phyloP scores from a whole-genome alignment of 805 yeast genomes.

The Lachancea sp. region DNA sequence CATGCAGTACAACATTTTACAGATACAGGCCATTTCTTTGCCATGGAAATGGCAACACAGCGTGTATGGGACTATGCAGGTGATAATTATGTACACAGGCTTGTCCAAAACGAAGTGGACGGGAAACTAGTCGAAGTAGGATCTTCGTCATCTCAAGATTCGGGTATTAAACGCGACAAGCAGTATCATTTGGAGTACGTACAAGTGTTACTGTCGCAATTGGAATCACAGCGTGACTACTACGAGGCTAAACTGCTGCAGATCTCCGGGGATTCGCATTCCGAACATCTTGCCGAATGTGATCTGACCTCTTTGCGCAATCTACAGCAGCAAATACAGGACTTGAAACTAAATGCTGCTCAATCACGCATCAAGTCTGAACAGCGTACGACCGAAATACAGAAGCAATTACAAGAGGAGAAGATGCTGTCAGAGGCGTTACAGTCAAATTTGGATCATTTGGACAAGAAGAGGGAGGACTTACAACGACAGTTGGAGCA shows the following conservation, averaged over 20 bases:
- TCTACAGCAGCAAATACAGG: slow-evolving; percentile 18
- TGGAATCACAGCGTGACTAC: slow-evolving; percentile 80
- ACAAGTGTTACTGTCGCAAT: slow-evolving; percentile 66
- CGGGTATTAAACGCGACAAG: slow-evolving; percentile 38
- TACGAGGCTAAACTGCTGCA: slow-evolving; percentile 51
- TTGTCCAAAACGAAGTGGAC: slow-evolving; percentile 77
- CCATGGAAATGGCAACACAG: slow-evolving; percentile 80
- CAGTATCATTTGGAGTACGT: slow-evolving; percentile 74
- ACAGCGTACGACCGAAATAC: slow-evolving; percentile 12
- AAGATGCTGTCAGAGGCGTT: slow-evolving; percentile 42
- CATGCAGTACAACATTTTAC: slow-evolving; percentile 83
- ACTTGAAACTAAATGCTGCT: slow-evolving; percentile 15
- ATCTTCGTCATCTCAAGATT: slow-evolving; percentile 15
- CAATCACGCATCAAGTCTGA: slow-evolving; percentile 10
- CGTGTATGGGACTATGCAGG: slow-evolving; percentile 95
- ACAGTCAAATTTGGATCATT: slow-evolving; percentile 37
- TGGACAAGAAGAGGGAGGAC: slow-evolving; percentile 37
- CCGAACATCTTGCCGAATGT: slow-evolving; percentile 11
- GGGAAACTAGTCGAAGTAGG: slow-evolving; percentile 84
- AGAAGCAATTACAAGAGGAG: slow-evolving; percentile 24
- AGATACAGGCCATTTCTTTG: slow-evolving; percentile 75
- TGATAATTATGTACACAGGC: slow-evolving; percentile 81
- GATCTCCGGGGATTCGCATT: slow-evolving; percentile 32
- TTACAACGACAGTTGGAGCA: slow-evolving; percentile 30
- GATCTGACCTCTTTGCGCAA: slow-evolving; percentile 12